Evolutionary conservation across 805 yeast species (phyloP).

Genomic region (Cyberlindnera maclurae): DNA sequence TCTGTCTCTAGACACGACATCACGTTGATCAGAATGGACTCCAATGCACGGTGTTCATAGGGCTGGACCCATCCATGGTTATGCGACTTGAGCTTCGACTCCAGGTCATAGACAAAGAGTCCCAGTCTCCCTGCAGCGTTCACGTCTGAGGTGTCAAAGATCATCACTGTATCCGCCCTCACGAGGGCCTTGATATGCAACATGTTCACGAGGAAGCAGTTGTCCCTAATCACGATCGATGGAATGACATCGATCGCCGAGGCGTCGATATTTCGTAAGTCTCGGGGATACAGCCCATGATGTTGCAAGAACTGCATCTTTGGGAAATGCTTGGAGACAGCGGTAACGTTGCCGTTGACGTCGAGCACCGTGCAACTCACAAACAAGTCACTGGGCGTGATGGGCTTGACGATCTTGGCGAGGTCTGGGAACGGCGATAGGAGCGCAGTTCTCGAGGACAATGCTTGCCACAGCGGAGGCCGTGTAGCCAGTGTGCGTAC

Average conservation of each 20-base stretch:
- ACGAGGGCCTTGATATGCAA: constrained; percentile 86
- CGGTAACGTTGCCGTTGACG: constrained; percentile 60
- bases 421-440: constrained; percentile 12
- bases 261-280: constrained; percentile 70
- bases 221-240: constrained; percentile 69
- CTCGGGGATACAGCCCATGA: constrained; percentile 77
- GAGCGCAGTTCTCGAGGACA: background rate
- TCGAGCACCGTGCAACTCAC: constrained; percentile 79
- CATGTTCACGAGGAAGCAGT: constrained; percentile 74
- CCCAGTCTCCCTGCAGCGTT: constrained; percentile 66
- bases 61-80: constrained; percentile 35
- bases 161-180: constrained; percentile 69
- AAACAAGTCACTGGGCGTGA: constrained; percentile 40
- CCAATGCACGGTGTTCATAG: constrained; percentile 80
- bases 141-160: constrained; percentile 60
- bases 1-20: constrained; percentile 76
- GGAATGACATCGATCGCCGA: constrained; percentile 83
- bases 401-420: constrained; percentile 26
- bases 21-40: constrained; percentile 74
- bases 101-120: constrained; percentile 77
- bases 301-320: constrained; percentile 68
- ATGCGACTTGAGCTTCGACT: constrained; percentile 51
- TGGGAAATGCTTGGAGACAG: constrained; percentile 74
- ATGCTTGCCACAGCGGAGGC: background rate
- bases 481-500: too few relatives aligned